Base-by-base conservation (phyloP, 2,329 filamentous ascomycete genomes). In the Penicillium sp. region DNA sequence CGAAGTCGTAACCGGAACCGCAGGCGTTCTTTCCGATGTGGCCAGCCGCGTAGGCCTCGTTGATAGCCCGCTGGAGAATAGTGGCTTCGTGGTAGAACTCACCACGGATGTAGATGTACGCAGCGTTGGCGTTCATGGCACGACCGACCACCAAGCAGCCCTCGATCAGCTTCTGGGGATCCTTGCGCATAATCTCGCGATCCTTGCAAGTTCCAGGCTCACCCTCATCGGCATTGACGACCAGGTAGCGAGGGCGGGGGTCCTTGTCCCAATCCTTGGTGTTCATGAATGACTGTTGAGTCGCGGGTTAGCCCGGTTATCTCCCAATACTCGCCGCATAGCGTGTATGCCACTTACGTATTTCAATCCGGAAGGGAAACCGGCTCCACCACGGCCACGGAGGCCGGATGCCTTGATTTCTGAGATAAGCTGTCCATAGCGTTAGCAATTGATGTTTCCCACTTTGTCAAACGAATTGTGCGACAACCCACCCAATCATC, bases 251-350 rank as follows among this genome's bases (percentile, higher is more conserved):
- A 63, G 94, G 94, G 79, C 96, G 96, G 68, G 78, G 89, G 75
- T 97, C 94, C 80, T 99, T 96, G 70, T 99, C 93, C 94, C 94
- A 99, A 69, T 92, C 94, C 80, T 97, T 97, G 83, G 93, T 92
- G 83, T 99, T 99, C 94, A 99, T 99, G 79, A 99, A 99, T 47
- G 92, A 97, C 92, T 96, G 70, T 61, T 47, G 69, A 68, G 24
- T 38, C 47, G 42, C 31, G 39, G 29, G 21, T 51, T 24, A 49
- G 49, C 43, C 47, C 42, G 52, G 55, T 54, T 42, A 38, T 39
- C 57, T 51, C 63, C 36, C 60, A 57, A 49, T 43, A 42, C 10
- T 49, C 18, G 43, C 40, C 16, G 44, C 45, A 52, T 24, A 43
- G 53, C 48, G n/a, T 34, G n/a, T 47, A 56, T 53, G 64, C 34